Conservation (phyloP, 148 eudicot species). For the Nepenthes gracilis region DNA sequence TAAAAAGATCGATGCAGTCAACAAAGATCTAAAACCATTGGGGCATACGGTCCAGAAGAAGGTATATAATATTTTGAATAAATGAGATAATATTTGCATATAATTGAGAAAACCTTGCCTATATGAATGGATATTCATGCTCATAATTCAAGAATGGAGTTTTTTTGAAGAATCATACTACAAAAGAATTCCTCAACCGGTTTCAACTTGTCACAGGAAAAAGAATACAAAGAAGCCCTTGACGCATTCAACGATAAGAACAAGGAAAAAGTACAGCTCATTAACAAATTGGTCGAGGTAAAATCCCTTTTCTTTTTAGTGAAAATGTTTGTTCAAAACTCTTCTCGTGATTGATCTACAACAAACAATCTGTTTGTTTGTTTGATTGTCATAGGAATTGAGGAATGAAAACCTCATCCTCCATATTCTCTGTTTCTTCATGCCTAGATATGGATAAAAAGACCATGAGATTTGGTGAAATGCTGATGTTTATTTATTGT, state of each 20-base stretch:
- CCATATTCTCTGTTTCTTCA: too few species aligned
- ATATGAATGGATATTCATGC: neutral
- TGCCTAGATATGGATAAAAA: too few species aligned
- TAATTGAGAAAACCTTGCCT: neutral
- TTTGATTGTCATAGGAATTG: too few species aligned
- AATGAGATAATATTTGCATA: neutral
- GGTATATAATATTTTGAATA: conserved; percentile 19
- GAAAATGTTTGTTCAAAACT: neutral
- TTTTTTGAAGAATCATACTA: neutral
- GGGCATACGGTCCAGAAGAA: conserved; percentile 83
- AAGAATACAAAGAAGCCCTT: conserved; percentile 75
- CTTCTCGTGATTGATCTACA: neutral
- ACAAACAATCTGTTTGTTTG: too few species aligned
- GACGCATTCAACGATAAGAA: conserved; percentile 85
- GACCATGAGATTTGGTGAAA: too few species aligned
- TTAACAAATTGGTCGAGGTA: conserved; percentile 89
- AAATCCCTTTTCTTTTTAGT: neutral
- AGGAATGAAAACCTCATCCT: too few species aligned
- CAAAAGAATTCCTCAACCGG: neutral
- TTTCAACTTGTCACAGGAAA: conserved; percentile 38
- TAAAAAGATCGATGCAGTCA: conserved; percentile 72
- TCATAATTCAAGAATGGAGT: neutral
- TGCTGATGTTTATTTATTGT: too few species aligned
- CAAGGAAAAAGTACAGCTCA: conserved; percentile 83
- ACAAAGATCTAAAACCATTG: conserved; percentile 85